phyloP scores from a whole-genome alignment of 768 basidiomycete genomes.

The Polyporus arcularius region DNA sequence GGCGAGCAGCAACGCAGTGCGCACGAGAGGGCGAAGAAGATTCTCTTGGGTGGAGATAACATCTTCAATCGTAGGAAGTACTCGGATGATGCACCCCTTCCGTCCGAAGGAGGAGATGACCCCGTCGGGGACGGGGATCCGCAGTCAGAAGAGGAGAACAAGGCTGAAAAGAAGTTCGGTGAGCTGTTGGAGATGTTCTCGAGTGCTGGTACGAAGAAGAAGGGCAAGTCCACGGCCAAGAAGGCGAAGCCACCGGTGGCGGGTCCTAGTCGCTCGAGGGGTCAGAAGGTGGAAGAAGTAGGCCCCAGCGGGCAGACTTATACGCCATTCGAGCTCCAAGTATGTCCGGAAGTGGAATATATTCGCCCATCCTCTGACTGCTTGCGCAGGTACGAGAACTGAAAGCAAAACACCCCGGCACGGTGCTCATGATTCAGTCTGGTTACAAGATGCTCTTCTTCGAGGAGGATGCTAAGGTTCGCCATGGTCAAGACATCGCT shows the following conservation, averaged over 20 bases:
- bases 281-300: conserved; percentile 44
- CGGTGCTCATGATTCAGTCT: conserved; percentile 76
- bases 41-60: conserved; percentile 50
- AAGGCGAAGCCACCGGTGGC: conserved; percentile 14
- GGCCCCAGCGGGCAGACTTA: conserved; percentile 74
- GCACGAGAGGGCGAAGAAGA: conserved; percentile 50
- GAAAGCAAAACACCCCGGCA: conserved; percentile 64
- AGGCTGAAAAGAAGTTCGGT: conserved; percentile 48
- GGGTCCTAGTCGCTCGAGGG: conserved; percentile 6
- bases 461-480: conserved; percentile 79
- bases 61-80: conserved; percentile 26
- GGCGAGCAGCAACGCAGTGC: conserved; percentile 8
- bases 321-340: conserved; percentile 79
- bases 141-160: conserved; percentile 33
- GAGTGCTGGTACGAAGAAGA: conserved; percentile 34
- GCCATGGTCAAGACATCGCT: background rate
- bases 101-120: conserved; percentile 7
- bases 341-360: conserved; percentile 18
- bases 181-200: conserved; percentile 49
- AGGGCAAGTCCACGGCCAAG: conserved; percentile 19
- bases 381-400: conserved; percentile 36
- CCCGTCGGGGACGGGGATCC: background rate
- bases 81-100: background rate
- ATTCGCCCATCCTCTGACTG: background rate
- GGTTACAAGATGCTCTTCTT: conserved; percentile 88